phyloP scores from a whole-genome alignment of 2,329 filamentous ascomycete species.

The Botrytis tulipae region DNA sequence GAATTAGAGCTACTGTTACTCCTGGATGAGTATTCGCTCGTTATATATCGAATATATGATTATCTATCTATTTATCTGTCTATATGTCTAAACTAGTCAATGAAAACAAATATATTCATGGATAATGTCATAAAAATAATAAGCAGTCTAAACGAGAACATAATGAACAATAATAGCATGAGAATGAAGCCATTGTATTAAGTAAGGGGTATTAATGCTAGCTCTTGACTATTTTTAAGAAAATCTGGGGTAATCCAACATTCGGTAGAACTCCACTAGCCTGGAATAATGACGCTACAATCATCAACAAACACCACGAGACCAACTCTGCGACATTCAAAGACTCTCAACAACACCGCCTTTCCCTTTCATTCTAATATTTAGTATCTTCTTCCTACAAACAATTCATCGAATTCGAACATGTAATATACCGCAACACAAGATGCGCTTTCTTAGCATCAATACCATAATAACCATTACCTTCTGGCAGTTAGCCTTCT shows the following conservation, averaged over 20 bases:
- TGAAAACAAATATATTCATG: not conserved
- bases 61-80: not conserved
- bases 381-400: not conserved
- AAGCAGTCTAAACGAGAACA: not conserved
- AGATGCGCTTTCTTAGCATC: conserved; percentile 33
- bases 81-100: not conserved
- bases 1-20: not conserved
- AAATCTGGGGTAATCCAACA: conserved; percentile 1
- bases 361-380: not conserved
- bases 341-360: not conserved
- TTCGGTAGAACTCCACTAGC: conserved; percentile 7
- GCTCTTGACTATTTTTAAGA: not conserved
- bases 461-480: conserved; percentile 21
- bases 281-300: not conserved
- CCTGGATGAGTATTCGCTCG: not conserved
- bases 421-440: conserved; percentile 30
- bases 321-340: not conserved
- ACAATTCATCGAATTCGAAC: conserved; percentile 12
- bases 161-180: not conserved
- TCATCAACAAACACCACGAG: not conserved
- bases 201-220: not conserved
- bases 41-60: not conserved
- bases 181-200: not conserved
- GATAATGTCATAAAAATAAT: not conserved
- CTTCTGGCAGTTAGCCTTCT: not conserved